Conservation (phyloP, 805 yeast species). For the Kazachstania psychrophila region DNA sequence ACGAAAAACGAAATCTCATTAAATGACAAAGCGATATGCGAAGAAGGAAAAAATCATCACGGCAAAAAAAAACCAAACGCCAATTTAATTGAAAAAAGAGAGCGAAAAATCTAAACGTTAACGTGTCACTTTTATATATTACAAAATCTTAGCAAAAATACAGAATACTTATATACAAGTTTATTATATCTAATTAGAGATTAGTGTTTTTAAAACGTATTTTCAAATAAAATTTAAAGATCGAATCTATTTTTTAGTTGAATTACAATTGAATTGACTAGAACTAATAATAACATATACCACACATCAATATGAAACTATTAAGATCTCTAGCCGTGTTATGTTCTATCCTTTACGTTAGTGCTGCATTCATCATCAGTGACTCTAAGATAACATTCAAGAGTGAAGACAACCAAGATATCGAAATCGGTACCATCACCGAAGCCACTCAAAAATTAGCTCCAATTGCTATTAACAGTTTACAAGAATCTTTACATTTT, state of each 20-base stretch:
- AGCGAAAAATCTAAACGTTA: constrained; percentile 2
- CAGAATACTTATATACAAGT: background rate
- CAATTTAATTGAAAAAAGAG: too few relatives aligned
- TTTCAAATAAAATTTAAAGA: too few relatives aligned
- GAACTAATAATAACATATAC: too few relatives aligned
- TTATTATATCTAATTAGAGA: background rate
- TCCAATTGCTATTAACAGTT: constrained; percentile 9
- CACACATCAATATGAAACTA: constrained; percentile 2
- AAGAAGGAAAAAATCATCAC: too few relatives aligned
- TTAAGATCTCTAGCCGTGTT: constrained; percentile 2
- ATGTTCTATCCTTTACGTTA: constrained; percentile 1
- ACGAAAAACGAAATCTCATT: too few relatives aligned
- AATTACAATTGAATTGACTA: too few relatives aligned
- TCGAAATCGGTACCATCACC: constrained; percentile 8
- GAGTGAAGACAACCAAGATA: background rate
- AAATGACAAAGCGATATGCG: too few relatives aligned
- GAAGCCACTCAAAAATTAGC: constrained; percentile 4
- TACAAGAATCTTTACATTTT: constrained; percentile 14
- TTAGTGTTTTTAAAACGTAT: too few relatives aligned
- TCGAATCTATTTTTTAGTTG: too few relatives aligned
- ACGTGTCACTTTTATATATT: constrained; percentile 5
- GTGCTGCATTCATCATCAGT: constrained; percentile 5
- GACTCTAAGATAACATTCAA: constrained; percentile 5
- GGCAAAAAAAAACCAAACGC: too few relatives aligned
- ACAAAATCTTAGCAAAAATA: background rate